A percentile compares a stretch with the other conserved stretches of the same genome.
Conservation (phyloP, 1,284 basidiomycete species). For the Filobasidium uniguttulatum region DNA sequence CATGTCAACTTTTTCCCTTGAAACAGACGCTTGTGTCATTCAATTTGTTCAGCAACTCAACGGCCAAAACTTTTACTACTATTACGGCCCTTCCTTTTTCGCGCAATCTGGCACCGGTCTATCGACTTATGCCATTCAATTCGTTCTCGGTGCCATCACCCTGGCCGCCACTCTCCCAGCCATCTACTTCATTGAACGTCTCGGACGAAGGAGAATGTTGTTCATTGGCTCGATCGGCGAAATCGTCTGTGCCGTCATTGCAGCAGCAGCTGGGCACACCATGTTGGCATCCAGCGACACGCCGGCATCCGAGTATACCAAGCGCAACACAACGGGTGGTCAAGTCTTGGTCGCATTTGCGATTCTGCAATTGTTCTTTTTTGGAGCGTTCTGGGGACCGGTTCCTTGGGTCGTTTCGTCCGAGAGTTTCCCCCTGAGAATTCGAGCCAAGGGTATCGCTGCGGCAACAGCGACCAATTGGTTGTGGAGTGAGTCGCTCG, state of each 20-base stretch:
- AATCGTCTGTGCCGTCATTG: slow-evolving; percentile 36
- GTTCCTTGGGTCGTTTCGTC: slow-evolving; percentile 40
- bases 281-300: slow-evolving; percentile 47
- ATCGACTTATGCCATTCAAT: slow-evolving; percentile 57
- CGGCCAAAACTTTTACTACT: slow-evolving; percentile 39
- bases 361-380: slow-evolving; percentile 58
- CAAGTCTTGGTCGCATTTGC: slow-evolving; percentile 55
- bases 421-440: slow-evolving; percentile 56
- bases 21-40: slow-evolving; percentile 42
- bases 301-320: slow-evolving; percentile 30
- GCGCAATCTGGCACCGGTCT: slow-evolving; percentile 54
- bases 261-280: slow-evolving; percentile 58
- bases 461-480: slow-evolving; percentile 47
- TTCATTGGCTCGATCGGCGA: slow-evolving; percentile 53
- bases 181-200: slow-evolving; percentile 28
- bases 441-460: slow-evolving; percentile 59
- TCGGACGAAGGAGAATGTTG: slow-evolving; percentile 36
- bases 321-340: slow-evolving; percentile 43
- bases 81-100: slow-evolving; percentile 73
- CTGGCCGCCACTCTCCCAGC: slow-evolving; percentile 27
- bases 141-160: slow-evolving; percentile 46
- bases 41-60: slow-evolving; percentile 66
- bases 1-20: background rate
- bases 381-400: slow-evolving; percentile 54
- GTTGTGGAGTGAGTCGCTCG: slow-evolving; percentile 35